Conservation (phyloP, 306 rosid species). For the Arachis hypogaea region DNA sequence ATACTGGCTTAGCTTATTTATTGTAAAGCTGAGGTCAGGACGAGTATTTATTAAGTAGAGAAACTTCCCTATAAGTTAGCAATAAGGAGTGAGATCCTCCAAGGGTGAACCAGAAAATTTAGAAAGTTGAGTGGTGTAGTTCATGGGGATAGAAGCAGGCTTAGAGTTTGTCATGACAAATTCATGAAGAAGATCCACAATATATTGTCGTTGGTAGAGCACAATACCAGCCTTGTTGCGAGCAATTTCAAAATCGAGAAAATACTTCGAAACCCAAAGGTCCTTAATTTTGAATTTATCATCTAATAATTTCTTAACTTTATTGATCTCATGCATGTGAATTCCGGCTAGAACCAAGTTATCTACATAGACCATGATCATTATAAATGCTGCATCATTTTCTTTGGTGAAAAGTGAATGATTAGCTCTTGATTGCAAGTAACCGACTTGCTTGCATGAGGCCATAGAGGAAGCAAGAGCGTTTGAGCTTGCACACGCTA, state of each 20-base stretch:
- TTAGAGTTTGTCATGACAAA: neutral
- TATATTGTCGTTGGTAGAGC: neutral
- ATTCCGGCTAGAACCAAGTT: neutral
- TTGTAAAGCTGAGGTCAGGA: too few species aligned
- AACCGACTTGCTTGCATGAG: too few species aligned
- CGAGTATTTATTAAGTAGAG: too few species aligned
- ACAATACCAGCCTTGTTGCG: neutral
- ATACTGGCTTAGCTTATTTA: too few species aligned
- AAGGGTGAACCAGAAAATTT: too few species aligned
- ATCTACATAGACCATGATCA: too few species aligned
- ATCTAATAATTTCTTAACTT: neutral
- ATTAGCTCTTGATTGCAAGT: too few species aligned
- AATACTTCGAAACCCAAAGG: neutral
- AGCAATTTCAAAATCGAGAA: neutral
- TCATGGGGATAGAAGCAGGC: neutral
- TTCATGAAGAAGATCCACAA: neutral
- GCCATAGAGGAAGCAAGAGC: neutral
- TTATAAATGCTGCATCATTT: too few species aligned
- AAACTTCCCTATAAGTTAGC: neutral
- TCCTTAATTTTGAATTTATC: neutral
- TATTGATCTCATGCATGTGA: neutral
- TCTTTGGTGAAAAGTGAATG: too few species aligned
- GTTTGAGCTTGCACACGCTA: neutral
- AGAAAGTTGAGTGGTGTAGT: neutral
- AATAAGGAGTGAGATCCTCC: neutral